These are phyloP conservation scores for Aspergillus persii DNA, from an alignment of 2,329 filamentous ascomycete species.

Conservation along the genomic window DNA sequence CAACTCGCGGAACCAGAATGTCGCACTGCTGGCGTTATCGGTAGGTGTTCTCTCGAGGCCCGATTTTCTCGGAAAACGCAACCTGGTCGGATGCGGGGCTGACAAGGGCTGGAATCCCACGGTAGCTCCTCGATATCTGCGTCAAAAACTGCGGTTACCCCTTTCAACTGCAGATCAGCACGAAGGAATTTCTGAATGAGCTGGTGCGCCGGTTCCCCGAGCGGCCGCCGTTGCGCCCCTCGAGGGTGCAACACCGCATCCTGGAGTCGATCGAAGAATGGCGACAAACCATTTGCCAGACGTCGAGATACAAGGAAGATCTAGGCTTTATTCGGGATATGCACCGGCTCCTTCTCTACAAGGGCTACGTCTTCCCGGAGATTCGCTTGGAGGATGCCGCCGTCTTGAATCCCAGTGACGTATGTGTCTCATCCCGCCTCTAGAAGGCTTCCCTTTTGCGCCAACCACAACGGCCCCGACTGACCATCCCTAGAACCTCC, in stretches of 20 bases:
- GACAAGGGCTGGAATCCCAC: conserved; percentile 10
- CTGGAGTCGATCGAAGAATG: conserved; percentile 97
- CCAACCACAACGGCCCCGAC: conserved; percentile 6
- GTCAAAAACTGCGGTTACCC: conserved; percentile 99
- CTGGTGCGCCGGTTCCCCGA: conserved; percentile 94
- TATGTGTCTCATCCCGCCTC: conserved; percentile 56
- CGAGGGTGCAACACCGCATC: conserved; percentile 86
- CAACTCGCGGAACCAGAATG: conserved; percentile 96
- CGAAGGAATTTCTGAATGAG: conserved; percentile 98
- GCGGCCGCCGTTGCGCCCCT: conserved; percentile 79
- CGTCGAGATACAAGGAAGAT: conserved; percentile 95
- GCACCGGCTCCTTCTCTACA: conserved; percentile 93
- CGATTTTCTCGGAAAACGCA: conserved; percentile 2
- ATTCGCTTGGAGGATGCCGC: conserved; percentile 91
- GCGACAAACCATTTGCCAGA: conserved; percentile 97
- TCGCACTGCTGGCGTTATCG: conserved; percentile 81
- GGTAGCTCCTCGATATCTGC: conserved; percentile 86
- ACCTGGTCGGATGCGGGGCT: conserved; percentile 11
- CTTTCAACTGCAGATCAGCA: conserved; percentile 97
- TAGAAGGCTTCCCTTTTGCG: background rate
- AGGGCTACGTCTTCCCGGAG: conserved; percentile 94
- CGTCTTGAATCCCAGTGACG: conserved; percentile 93
- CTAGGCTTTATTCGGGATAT: conserved; percentile 95
- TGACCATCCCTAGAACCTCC: conserved; percentile 67
- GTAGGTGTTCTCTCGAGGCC: conserved; percentile 41